Percentiles rank a stretch among this genome's conserved stretches.
Evolutionary conservation across 2,329 filamentous ascomycete genomes (phyloP).

Genomic region (Aspergillus alliaceus): DNA sequence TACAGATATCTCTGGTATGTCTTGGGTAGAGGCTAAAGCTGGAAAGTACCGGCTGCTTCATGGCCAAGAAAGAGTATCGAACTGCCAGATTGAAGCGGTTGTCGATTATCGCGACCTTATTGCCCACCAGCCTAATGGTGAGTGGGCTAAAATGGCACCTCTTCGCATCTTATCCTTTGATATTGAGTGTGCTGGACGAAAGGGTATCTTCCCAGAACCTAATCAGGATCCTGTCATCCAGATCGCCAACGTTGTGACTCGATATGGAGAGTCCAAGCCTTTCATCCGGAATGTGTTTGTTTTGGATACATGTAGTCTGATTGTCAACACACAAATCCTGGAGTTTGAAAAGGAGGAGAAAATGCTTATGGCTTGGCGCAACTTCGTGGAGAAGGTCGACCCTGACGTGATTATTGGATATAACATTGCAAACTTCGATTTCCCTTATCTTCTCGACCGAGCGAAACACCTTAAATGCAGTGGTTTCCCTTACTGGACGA

Average conservation of each 20-base stretch:
- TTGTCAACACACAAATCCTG: constrained; percentile 91
- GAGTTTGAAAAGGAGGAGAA: constrained; percentile 78
- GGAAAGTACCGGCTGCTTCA: constrained; percentile 71
- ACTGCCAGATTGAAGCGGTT: constrained; percentile 92
- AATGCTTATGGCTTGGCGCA: constrained; percentile 89
- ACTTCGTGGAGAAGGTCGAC: constrained; percentile 86
- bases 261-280: constrained; percentile 91
- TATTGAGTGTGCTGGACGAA: constrained; percentile 96
- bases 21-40: constrained; percentile 86
- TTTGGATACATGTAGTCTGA: constrained; percentile 84
- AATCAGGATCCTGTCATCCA: constrained; percentile 93
- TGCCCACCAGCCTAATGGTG: constrained; percentile 82
- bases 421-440: constrained; percentile 98
- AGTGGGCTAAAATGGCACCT: constrained; percentile 98
- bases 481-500: constrained; percentile 84
- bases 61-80: constrained; percentile 71
- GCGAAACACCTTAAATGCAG: constrained; percentile 78
- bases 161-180: constrained; percentile 92
- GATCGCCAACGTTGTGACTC: constrained; percentile 93
- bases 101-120: constrained; percentile 81
- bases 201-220: constrained; percentile 94
- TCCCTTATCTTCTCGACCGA: constrained; percentile 88
- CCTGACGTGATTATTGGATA: constrained; percentile 98
- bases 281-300: constrained; percentile 98
- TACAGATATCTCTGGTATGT: constrained; percentile 91